Base-by-base conservation (phyloP, 495 filamentous ascomycete genomes). In the Amorphotheca resinae region DNA sequence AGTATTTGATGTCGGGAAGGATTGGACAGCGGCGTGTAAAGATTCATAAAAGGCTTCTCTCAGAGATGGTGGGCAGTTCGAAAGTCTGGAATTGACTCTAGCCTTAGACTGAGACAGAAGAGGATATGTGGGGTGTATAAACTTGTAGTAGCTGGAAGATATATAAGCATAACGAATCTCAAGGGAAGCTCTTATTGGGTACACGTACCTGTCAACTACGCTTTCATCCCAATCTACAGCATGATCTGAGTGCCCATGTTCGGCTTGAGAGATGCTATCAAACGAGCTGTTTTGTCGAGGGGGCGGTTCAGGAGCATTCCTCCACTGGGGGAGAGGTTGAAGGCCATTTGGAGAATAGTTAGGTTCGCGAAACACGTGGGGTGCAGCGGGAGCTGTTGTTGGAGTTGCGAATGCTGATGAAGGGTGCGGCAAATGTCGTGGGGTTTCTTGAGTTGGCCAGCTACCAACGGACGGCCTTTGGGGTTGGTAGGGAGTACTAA, bases 41-140 rank as follows among this genome's bases (percentile, higher is more conserved):
- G 82, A 80, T 44, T 77, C 72, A 18, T 79, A 62, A 52, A 91
- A 87, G 0, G 79, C 82, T 35, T 84, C 77, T 40, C 82, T 76
- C 4, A 86, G 63, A 9, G 66, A 59, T 6, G 65, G 51, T 4
- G 76, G 72, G 52, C 77, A 79, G 38, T 74, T 69, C 8, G 71
- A 67, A 15, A 91, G 59, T 31, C 79, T 64, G 9, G 70, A 69
- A 32, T 76, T 64, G 2, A 87, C 66, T 4, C 73, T 66, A 26
- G 70, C 65, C 50, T 79, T 84, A 26, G 69, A 76, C 49, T 74
- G 66, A 1, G 84, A 74, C 12, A 94, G 69, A 2, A 93, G 63
- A 0, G 87, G 87, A 41, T 88, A 77, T 12, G 76, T 73, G 1
- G 76, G 73, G 53, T 93, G 84, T 14, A 93, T 76, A 22, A 72